These are phyloP conservation scores for Termitomyces sp. DNA, from an alignment of 768 basidiomycete genomes.

Conservation along the genomic window DNA sequence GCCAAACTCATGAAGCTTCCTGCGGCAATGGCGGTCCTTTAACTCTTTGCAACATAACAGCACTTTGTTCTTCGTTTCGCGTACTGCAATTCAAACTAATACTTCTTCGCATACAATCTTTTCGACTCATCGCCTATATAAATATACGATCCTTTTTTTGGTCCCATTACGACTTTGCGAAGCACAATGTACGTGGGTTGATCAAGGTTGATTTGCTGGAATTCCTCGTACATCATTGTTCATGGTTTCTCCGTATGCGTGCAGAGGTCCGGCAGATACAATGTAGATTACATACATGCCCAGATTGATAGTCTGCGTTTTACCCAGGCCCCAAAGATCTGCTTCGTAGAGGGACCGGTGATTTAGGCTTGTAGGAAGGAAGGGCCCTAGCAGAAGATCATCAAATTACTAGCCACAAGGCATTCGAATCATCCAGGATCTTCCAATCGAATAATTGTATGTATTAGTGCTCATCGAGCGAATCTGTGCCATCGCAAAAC, in stretches of 20 bases:
- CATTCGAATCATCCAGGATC: background rate
- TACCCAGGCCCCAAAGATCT: background rate
- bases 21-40: constrained; percentile 2
- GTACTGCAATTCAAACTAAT: constrained; percentile 15
- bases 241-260: background rate
- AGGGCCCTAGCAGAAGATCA: background rate
- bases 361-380: too few species aligned
- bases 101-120: background rate
- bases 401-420: background rate
- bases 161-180: background rate
- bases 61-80: constrained; percentile 3
- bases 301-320: too few species aligned
- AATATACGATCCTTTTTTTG: background rate
- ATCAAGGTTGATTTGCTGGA: too few species aligned
- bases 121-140: background rate
- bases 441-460: background rate
- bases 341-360: background rate
- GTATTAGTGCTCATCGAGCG: too few species aligned
- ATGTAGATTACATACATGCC: too few species aligned
- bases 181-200: too few species aligned
- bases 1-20: constrained; percentile 6
- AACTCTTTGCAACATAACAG: constrained; percentile 8
- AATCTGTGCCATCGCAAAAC: background rate
- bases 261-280: background rate
- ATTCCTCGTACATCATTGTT: too few species aligned